Base-by-base conservation (phyloP, 208 protist genomes). In the Wallacemonas rigidus region DNA sequence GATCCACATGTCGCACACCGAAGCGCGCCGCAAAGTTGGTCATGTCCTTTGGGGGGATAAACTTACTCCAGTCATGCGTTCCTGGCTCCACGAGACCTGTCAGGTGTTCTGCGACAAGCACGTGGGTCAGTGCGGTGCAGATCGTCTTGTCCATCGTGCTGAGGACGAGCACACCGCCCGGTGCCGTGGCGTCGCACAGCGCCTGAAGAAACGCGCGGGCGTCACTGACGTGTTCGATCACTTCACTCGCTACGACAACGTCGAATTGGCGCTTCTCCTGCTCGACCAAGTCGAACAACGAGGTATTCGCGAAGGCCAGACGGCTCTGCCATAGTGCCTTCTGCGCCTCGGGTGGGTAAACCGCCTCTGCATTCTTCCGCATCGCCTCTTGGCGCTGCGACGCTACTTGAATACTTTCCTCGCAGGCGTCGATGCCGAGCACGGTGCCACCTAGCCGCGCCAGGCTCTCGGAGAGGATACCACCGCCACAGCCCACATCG, bases 141-240 rank as follows among this genome's bases (percentile, higher is more conserved):
- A 88, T 6, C 5, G 89, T 94, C 56, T 95, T 94, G 70, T 98
- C 97, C 79, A 98, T 93, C n/a, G 96, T 98, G 1, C 93, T 97
- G 36, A 98, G 65, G 12, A 98, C 77, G 3, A 98, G 77, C 38
- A 95, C 54, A 8, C 96, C 95, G 44, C 93, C 94, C 5, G 90
- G 90, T 60, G 91, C 95, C 15, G 93, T 87, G 15, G 93, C 75
- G n/a, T 81, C 67, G 62, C 89, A 90, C 2, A 95, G 82, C 17
- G 83, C 81, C 14, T 87, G 53, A 36, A 98, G n/a, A 75, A 98
- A 98, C 3, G 55, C 70, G 12, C 89, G 77, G 14, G 93, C 84
- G 74, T 98, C 85, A 15, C 83, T 83, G 35, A 98, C 96, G 72
- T 98, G 96, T 76, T 98, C 96, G 60, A 98, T 86, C 38, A 98